These are phyloP conservation scores for Sphagnum contortum DNA, from an alignment of 225 moss, liverwort and hornwort species.

Conservation along the genomic window DNA sequence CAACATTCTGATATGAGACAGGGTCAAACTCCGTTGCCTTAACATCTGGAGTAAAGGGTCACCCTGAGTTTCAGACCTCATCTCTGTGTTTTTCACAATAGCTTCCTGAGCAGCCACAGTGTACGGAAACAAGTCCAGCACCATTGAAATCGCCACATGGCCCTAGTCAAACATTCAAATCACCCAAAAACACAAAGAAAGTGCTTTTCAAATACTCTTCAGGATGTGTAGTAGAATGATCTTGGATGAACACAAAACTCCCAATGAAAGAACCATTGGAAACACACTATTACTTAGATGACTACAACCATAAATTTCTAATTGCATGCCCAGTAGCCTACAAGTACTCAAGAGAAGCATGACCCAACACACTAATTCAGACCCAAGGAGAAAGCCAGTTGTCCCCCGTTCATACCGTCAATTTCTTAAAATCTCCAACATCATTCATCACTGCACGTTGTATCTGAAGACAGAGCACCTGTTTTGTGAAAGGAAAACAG, in stretches of 20 bases:
- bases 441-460: constrained; percentile 67
- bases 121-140: constrained; percentile 77
- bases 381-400: background rate
- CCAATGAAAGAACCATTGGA: constrained; percentile 2
- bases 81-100: constrained; percentile 18
- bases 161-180: constrained; percentile 39
- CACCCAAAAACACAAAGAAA: constrained; percentile 7
- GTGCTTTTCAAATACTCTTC: background rate
- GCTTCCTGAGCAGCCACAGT: constrained; percentile 79
- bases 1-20: constrained; percentile 40
- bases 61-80: constrained; percentile 18
- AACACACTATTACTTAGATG: constrained; percentile 1
- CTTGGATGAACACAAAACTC: constrained; percentile 2
- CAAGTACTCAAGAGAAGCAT: too few species aligned
- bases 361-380: background rate
- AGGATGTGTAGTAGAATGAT: too few species aligned
- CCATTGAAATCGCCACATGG: constrained; percentile 70
- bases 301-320: too few species aligned
- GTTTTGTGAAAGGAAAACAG: background rate
- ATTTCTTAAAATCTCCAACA: constrained; percentile 65
- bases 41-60: constrained; percentile 29
- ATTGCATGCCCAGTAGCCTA: too few species aligned
- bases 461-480: constrained; percentile 91
- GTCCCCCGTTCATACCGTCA: constrained; percentile 31
- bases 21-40: constrained; percentile 30